A percentile compares a stretch with the other conserved stretches of the same genome.
These are phyloP conservation scores for Cladophialophora carrionii DNA, from an alignment of 2,329 filamentous ascomycete genomes.

Conservation along the genomic window DNA sequence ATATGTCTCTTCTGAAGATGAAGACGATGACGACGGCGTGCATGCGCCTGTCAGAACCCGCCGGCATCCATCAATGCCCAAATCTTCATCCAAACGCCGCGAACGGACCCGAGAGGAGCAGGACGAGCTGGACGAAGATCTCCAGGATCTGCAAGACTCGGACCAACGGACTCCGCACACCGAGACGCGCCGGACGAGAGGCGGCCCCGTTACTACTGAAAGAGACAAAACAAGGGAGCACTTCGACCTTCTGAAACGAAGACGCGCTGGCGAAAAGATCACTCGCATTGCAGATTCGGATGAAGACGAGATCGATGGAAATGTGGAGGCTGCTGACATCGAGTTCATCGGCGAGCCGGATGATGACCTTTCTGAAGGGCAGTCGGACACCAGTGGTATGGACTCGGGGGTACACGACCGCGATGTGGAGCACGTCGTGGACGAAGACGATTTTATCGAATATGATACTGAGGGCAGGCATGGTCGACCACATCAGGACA, in stretches of 20 bases:
- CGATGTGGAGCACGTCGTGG: conserved; percentile 50
- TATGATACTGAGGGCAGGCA: conserved; percentile 60
- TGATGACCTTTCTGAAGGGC: conserved; percentile 6
- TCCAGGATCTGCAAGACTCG: conserved; percentile 51
- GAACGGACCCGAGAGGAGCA: conserved; percentile 40
- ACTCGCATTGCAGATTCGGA: conserved; percentile 40
- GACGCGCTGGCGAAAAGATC: conserved; percentile 48
- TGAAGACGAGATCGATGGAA: conserved; percentile 37
- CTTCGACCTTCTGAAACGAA: conserved; percentile 49
- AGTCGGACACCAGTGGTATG: conserved; percentile 21
- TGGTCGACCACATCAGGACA: conserved; percentile 59
- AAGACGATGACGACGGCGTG: conserved; percentile 16
- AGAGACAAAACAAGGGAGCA: conserved; percentile 47
- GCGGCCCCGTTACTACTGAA: conserved; percentile 46
- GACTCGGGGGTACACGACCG: conserved; percentile 35
- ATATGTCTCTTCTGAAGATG: conserved; percentile 32
- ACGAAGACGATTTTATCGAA: conserved; percentile 66
- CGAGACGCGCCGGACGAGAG: conserved; percentile 47
- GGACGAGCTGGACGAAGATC: conserved; percentile 51
- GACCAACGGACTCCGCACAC: conserved; percentile 43
- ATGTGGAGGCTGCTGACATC: conserved; percentile 36
- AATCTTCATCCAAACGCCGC: conserved; percentile 13
- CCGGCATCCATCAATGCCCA: conserved; percentile 9
- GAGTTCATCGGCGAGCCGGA: conserved; percentile 29
- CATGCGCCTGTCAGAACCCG: not conserved